Evolutionary conservation across 1,284 basidiomycete species (phyloP).

Genomic region (Tilletia caries): DNA sequence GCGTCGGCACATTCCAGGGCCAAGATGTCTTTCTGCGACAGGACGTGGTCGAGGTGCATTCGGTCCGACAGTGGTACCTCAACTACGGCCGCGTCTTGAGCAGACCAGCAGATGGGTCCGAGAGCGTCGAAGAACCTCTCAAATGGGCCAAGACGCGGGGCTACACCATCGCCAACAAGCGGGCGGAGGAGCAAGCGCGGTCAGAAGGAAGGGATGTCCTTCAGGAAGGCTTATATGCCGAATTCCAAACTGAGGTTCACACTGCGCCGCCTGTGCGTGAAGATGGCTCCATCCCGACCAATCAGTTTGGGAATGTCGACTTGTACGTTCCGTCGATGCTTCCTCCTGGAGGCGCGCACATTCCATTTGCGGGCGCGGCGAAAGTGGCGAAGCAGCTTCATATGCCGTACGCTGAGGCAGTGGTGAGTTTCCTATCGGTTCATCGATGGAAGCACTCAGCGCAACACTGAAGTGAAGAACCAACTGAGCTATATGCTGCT

Average conservation of each 20-base stretch:
- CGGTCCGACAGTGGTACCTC: conserved; percentile 86
- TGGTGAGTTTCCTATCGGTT: conserved; percentile 60
- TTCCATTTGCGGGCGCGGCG: conserved; percentile 63
- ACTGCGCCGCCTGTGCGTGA: conserved; percentile 69
- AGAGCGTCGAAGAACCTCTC: conserved; percentile 72
- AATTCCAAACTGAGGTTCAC: conserved; percentile 80
- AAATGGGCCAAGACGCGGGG: conserved; percentile 85
- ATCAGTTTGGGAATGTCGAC: conserved; percentile 95
- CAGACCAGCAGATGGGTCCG: not conserved
- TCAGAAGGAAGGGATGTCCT: conserved; percentile 55
- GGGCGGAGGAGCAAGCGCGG: conserved; percentile 74
- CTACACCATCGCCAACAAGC: conserved; percentile 73
- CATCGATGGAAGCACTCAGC: too few species aligned
- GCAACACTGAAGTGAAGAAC: not conserved
- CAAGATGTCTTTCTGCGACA: conserved; percentile 86
- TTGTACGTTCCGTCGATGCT: conserved; percentile 93
- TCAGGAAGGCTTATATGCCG: conserved; percentile 73
- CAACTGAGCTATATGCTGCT: not conserved
- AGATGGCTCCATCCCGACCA: conserved; percentile 88
- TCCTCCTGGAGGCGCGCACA: conserved; percentile 77
- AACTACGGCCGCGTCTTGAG: conserved; percentile 74
- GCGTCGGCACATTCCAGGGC: conserved; percentile 86
- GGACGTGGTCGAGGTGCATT: conserved; percentile 77
- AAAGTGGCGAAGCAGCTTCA: conserved; percentile 84
- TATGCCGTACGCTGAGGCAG: conserved; percentile 88